Evolutionary conservation across 1,284 basidiomycete genomes (phyloP).

Genomic region (Lentinula novae-zelandiae): DNA sequence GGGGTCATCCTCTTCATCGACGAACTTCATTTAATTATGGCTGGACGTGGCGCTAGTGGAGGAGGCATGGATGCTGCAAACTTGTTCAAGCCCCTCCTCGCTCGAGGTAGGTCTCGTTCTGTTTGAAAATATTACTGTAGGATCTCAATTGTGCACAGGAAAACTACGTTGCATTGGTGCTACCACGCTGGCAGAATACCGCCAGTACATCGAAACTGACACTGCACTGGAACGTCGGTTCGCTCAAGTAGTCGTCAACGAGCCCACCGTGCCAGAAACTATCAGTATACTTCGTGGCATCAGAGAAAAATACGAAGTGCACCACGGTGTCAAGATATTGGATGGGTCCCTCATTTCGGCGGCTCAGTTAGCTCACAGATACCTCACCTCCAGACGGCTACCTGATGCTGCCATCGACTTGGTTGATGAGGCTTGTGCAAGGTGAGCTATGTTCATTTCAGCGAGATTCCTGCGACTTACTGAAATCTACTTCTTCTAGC

Average conservation of each 20-base stretch:
- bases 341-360: slow-evolving; percentile 91
- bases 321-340: slow-evolving; percentile 89
- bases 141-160: slow-evolving; percentile 31
- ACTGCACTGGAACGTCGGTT: slow-evolving; percentile 94
- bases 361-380: slow-evolving; percentile 91
- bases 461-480: not conserved
- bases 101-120: slow-evolving; percentile 76
- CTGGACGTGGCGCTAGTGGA: slow-evolving; percentile 70
- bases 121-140: not conserved
- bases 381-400: slow-evolving; percentile 81
- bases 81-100: slow-evolving; percentile 86
- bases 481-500: slow-evolving; percentile 31
- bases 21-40: slow-evolving; percentile 92
- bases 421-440: slow-evolving; percentile 91
- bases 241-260: slow-evolving; percentile 91
- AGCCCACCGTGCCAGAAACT: slow-evolving; percentile 88
- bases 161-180: slow-evolving; percentile 85
- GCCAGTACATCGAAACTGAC: slow-evolving; percentile 95
- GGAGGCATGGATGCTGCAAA: slow-evolving; percentile 87
- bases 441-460: slow-evolving; percentile 35
- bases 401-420: slow-evolving; percentile 93
- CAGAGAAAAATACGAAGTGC: slow-evolving; percentile 67
- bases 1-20: slow-evolving; percentile 95
- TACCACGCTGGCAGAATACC: slow-evolving; percentile 91
- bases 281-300: slow-evolving; percentile 90